Conservation (phyloP, 495 filamentous ascomycete species). For the Clohesyomyces aquaticus region DNA sequence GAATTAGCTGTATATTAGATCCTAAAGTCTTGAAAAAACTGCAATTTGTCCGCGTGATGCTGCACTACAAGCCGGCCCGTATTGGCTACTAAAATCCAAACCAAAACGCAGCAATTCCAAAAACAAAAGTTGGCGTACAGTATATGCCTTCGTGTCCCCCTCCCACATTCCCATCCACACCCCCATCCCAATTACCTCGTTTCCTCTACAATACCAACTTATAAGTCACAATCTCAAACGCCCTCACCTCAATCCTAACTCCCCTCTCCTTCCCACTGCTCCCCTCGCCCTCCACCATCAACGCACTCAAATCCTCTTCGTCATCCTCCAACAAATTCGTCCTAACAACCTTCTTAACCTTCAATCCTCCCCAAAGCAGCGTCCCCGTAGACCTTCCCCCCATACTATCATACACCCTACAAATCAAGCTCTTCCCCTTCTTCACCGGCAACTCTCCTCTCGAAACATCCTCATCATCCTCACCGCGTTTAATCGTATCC, state of each 20-base stretch:
- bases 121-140: too few species aligned
- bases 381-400: constrained; percentile 74
- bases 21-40: too few species aligned
- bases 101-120: too few species aligned
- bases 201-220: constrained; percentile 64
- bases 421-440: constrained; percentile 74
- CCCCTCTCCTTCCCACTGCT: constrained; percentile 53
- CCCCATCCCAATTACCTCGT: too few species aligned
- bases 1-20: too few species aligned
- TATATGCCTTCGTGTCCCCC: too few species aligned
- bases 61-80: too few species aligned
- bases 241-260: constrained; percentile 67
- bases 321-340: constrained; percentile 80
- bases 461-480: constrained; percentile 91
- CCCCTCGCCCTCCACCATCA: constrained; percentile 49
- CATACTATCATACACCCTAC: constrained; percentile 89
- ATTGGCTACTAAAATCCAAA: too few species aligned
- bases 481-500: constrained; percentile 87
- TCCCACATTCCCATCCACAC: too few species aligned
- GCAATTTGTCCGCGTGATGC: too few species aligned
- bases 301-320: constrained; percentile 57
- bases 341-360: constrained; percentile 76
- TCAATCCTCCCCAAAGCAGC: constrained; percentile 63
- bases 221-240: constrained; percentile 91
- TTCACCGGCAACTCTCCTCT: constrained; percentile 68